phyloP scores from a whole-genome alignment of 805 yeast genomes.

The Candida germanica region DNA sequence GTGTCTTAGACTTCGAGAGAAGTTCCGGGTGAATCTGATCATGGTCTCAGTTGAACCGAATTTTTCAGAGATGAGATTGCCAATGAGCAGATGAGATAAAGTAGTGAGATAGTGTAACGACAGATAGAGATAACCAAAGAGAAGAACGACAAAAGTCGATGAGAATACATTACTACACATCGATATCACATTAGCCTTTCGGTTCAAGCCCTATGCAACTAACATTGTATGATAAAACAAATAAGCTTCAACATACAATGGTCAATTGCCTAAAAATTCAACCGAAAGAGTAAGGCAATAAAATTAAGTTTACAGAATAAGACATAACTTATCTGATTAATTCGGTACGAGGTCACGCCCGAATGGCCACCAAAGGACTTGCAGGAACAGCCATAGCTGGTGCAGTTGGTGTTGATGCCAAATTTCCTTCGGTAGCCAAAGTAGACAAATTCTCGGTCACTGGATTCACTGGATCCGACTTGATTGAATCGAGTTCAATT shows the following conservation, averaged over 20 bases:
- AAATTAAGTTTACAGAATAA: conserved; percentile 5
- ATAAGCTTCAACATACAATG: conserved; percentile 12
- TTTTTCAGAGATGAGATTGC: too few relatives aligned
- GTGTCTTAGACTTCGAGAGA: conserved; percentile 2
- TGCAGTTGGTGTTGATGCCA: neutral
- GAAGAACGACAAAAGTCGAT: too few relatives aligned
- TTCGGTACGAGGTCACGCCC: conserved; percentile 13
- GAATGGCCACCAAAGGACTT: conserved; percentile 9
- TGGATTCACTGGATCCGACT: neutral
- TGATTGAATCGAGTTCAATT: conserved; percentile 1
- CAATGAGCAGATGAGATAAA: too few relatives aligned
- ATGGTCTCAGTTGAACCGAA: too few relatives aligned
- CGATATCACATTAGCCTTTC: conserved; percentile 11
- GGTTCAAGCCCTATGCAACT: conserved; percentile 17
- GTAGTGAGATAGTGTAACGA: too few relatives aligned
- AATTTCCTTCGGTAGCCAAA: neutral
- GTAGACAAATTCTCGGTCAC: neutral
- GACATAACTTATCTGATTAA: conserved; percentile 8
- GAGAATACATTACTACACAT: too few relatives aligned
- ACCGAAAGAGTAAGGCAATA: conserved; percentile 12
- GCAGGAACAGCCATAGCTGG: conserved; percentile 3
- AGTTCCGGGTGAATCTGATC: conserved; percentile 3
- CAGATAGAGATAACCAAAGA: too few relatives aligned
- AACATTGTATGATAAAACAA: conserved; percentile 12
- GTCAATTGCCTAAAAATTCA: conserved; percentile 17